A percentile compares a stretch with the other conserved stretches of the same genome.
phyloP scores from a whole-genome alignment of 768 basidiomycete genomes.

The Cyathus striatus region DNA sequence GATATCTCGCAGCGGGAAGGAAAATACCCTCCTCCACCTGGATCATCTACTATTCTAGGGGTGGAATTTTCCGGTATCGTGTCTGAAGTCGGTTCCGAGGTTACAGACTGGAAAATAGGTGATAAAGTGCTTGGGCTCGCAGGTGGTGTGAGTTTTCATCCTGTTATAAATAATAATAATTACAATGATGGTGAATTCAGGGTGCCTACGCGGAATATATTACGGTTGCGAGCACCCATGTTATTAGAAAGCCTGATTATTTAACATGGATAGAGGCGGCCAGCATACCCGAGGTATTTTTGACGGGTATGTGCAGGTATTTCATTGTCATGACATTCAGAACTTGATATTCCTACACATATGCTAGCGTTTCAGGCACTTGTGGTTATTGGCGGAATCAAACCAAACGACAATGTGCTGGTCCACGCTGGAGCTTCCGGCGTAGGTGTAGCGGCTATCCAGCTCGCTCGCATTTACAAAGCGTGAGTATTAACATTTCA shows the following conservation, averaged over 20 bases:
- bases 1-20: conserved; percentile 73
- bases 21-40: conserved; percentile 74
- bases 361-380: conserved; percentile 45
- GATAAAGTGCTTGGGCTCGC: conserved; percentile 80
- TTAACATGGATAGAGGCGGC: conserved; percentile 85
- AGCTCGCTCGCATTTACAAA: conserved; percentile 69
- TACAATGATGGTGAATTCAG: conserved; percentile 31
- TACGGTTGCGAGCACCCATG: conserved; percentile 54
- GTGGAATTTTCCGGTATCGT: conserved; percentile 82
- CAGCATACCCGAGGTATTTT: conserved; percentile 80
- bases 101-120: conserved; percentile 50
- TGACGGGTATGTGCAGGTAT: conserved; percentile 59
- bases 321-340: neutral
- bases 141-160: conserved; percentile 60
- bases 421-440: conserved; percentile 91
- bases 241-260: conserved; percentile 69
- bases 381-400: conserved; percentile 63
- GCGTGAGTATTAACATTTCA: conserved; percentile 47
- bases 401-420: conserved; percentile 69
- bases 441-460: conserved; percentile 84
- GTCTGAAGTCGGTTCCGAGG: conserved; percentile 43
- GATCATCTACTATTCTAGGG: conserved; percentile 70
- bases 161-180: neutral
- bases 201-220: conserved; percentile 92
- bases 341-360: neutral